Base-by-base conservation (phyloP, 768 basidiomycete genomes). In the Leccinum sublutescens region DNA sequence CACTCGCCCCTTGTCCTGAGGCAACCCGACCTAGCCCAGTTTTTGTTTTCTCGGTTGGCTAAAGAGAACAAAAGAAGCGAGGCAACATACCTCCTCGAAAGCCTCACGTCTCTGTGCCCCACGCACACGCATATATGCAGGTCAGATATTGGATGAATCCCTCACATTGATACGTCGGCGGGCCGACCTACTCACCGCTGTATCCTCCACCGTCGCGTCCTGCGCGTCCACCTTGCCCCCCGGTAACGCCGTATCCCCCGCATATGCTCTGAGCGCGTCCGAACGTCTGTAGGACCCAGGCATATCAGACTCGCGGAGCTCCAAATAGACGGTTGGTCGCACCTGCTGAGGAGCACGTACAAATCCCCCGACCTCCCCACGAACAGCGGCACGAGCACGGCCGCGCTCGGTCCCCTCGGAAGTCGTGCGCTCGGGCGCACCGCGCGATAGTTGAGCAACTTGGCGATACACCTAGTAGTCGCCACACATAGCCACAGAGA, bases 221-320 rank as follows among this genome's bases (percentile, higher is more conserved):
- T 75, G 78, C 2, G 77, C 76, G 15, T 96, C 93, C 7, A 87
- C 80, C 68, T 87, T 92, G 0, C 94, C 93, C 6, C 94, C 93
- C 0, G 93, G 94, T 5, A 96, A 74, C 1, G 91, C 89, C 0
- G 94, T 96, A 69, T 95, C 94, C 0, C 91, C 91, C 1, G 93
- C 89, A 65, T 90, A 96, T 9, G 87, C 80, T 38, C 85, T 78
- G 64, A 96, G 75, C 3, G 82, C 82, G 0, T 87, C 79, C 2
- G 93, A 85, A 2, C 93, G 86, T 61, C 93, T 95, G 48, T 40
- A 40, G 38, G 34, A 36, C 34, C 34, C 34, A 15, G 8, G 17
- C 17, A 40, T 40, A 40, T 40, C 38, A 40, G 38, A 40, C 38
- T 40, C 38, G 17, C 4, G 17, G 17, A n/a, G 8, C 38, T 40